A percentile compares a stretch with the other conserved stretches of the same genome.
These are phyloP conservation scores for Euphorbia pulcherrima DNA, from an alignment of 345 rosid species.

Conservation along the genomic window DNA sequence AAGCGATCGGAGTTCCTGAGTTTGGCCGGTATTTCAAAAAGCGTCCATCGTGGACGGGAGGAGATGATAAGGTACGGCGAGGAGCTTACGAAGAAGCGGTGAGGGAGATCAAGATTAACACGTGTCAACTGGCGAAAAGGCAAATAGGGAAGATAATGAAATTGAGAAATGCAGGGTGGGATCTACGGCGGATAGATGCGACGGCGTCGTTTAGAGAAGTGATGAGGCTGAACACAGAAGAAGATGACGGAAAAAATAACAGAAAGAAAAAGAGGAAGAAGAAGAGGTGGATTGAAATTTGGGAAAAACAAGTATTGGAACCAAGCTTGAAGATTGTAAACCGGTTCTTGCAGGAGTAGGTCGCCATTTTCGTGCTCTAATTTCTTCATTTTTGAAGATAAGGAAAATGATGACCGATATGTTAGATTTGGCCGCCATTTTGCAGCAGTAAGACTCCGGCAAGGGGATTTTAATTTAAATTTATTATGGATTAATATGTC, in stretches of 20 bases:
- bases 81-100: slow-evolving; percentile 63
- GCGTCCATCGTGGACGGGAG: slow-evolving; percentile 35
- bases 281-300: slow-evolving; percentile 48
- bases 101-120: slow-evolving; percentile 67
- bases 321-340: slow-evolving; percentile 71
- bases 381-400: no score
- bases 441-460: slow-evolving; percentile 7
- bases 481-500: no score
- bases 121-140: slow-evolving; percentile 68
- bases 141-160: slow-evolving; percentile 63
- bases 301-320: slow-evolving; percentile 59
- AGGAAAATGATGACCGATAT: not conserved
- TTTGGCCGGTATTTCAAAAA: slow-evolving; percentile 52
- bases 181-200: slow-evolving; percentile 65
- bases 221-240: slow-evolving; percentile 11
- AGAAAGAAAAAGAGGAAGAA: slow-evolving; percentile 10
- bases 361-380: no score
- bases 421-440: slow-evolving; percentile 13
- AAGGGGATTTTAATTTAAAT: not conserved
- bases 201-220: slow-evolving; percentile 47
- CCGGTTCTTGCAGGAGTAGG: slow-evolving; percentile 65
- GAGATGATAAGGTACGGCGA: slow-evolving; percentile 29
- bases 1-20: slow-evolving; percentile 92
- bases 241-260: not conserved
- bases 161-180: slow-evolving; percentile 65